Base-by-base conservation (phyloP, 2,329 filamentous ascomycete genomes). In the Berkeleyomyces rouxiae region DNA sequence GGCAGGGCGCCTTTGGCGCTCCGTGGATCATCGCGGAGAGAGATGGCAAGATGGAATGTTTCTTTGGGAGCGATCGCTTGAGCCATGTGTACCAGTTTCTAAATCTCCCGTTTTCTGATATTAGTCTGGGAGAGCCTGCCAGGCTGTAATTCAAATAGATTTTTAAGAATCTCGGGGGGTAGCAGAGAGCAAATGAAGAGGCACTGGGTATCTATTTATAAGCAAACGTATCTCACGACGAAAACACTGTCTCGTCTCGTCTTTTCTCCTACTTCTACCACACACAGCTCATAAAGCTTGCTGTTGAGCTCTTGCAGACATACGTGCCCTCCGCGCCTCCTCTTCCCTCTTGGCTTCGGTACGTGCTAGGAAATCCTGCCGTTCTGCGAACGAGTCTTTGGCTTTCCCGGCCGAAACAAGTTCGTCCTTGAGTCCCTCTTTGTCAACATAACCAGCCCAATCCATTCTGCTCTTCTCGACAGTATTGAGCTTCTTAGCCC, bases 21-120 rank as follows among this genome's bases (percentile, higher is more conserved):
- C 88, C 88, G 1, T 92, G 88, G 87, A 76, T 88, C 65, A 84
- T 83, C 79, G 87, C 84, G 2, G 78, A 76, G 16, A 82, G 86
- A 67, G 70, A 69, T 65, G 85, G 84, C 0, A 71, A 77, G 63
- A 7, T 7, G 7, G 31, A 62, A 9, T 81, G 84, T 0, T 89
- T 90, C 70, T 91, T 91, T 72, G 87, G 87, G 2, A 90, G 86
- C 72, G 87, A 91, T 73, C 75, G 82, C 81, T 74, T 88, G 84
- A 71, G 84, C 67, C 86, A 81, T 67, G 79, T 91, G 67, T 90
- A 85, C 73, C 75, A 80, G 64, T 86, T 82, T 69, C 70, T 90
- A 53, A 83, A 76, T 0, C 67, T 90, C 57, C 81, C 80, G 3
- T 83, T 78, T 70, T 77, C 76, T 65, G 80, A 83, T 63, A 68